Conservation (phyloP, 2,329 filamentous ascomycete species). For the Plectosphaerella sp. region DNA sequence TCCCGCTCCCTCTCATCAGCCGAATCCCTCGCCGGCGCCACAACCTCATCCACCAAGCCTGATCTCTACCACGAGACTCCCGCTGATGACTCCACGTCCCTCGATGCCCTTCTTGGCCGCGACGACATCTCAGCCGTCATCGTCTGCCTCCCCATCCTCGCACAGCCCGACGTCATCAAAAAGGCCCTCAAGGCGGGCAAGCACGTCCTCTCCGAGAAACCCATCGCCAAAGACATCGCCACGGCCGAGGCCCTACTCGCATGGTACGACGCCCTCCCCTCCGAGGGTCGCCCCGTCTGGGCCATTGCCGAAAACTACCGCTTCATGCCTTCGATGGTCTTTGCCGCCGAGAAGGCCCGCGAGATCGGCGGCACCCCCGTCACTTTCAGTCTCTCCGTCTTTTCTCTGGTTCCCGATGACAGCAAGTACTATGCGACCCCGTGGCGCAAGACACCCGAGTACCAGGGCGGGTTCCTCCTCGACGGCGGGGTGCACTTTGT, state of each 20-base stretch:
- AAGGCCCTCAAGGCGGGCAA: slow-evolving; percentile 60
- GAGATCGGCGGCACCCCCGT: slow-evolving; percentile 23
- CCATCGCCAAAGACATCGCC: slow-evolving; percentile 56
- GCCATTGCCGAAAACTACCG: slow-evolving; percentile 71
- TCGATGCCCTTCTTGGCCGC: slow-evolving; percentile 48
- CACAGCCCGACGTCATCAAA: slow-evolving; percentile 55
- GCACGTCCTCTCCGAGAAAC: slow-evolving; percentile 68
- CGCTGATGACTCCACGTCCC: slow-evolving; percentile 32
- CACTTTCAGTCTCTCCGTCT: slow-evolving; percentile 35
- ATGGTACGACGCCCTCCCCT: slow-evolving; percentile 21
- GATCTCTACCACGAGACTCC: slow-evolving; percentile 57
- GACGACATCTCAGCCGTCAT: slow-evolving; percentile 52
- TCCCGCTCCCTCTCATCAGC: slow-evolving; percentile 58
- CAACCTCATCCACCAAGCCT: slow-evolving; percentile 19
- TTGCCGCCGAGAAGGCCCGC: slow-evolving; percentile 49
- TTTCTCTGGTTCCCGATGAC: slow-evolving; percentile 33
- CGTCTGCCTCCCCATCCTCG: slow-evolving; percentile 58
- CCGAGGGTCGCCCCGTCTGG: slow-evolving; percentile 37
- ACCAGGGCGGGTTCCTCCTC: slow-evolving; percentile 73
- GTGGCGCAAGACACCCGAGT: slow-evolving; percentile 64
- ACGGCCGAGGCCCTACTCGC: slow-evolving; percentile 34
- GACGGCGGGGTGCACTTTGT: slow-evolving; percentile 73
- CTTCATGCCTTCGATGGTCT: slow-evolving; percentile 51
- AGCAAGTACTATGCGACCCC: slow-evolving; percentile 46
- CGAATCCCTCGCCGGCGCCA: slow-evolving; percentile 28